phyloP scores from a whole-genome alignment of 345 rosid species.

The Conringia planisiliqua region DNA sequence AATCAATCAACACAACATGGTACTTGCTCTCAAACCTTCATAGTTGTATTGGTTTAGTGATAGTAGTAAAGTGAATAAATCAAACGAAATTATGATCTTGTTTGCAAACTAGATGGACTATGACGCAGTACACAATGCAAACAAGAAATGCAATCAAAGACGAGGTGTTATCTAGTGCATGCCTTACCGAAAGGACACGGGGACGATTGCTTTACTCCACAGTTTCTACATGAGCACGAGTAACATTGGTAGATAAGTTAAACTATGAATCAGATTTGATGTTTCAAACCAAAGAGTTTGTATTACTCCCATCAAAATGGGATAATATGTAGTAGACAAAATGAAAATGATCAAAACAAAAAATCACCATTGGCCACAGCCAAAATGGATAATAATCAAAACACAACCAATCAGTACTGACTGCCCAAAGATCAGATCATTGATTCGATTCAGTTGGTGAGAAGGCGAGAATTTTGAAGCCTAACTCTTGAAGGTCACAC shows the following conservation, averaged over 20 bases:
- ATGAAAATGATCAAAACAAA: background rate
- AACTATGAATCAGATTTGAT: background rate
- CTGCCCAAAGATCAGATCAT: background rate
- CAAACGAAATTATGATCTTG: no score
- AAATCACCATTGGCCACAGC: background rate
- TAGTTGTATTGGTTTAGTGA: no score
- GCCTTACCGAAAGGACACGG: no score
- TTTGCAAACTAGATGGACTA: no score
- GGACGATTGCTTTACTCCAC: no score
- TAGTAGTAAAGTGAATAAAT: no score
- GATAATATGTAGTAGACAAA: background rate
- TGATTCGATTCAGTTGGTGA: background rate
- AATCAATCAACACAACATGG: no score
- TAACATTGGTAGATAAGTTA: background rate
- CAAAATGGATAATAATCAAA: background rate
- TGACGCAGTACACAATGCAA: no score
- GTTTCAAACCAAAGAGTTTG: background rate
- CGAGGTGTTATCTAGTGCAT: no score
- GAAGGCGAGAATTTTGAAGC: background rate
- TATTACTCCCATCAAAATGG: background rate
- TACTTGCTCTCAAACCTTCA: no score
- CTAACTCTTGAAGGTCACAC: constrained; percentile 32
- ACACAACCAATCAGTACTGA: background rate
- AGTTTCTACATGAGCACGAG: no score
- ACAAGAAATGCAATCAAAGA: no score